Evolutionary conservation across 306 rosid genomes (phyloP), one percentile per base, ranked within the genome.

Genomic region (Quillaja saponaria): DNA sequence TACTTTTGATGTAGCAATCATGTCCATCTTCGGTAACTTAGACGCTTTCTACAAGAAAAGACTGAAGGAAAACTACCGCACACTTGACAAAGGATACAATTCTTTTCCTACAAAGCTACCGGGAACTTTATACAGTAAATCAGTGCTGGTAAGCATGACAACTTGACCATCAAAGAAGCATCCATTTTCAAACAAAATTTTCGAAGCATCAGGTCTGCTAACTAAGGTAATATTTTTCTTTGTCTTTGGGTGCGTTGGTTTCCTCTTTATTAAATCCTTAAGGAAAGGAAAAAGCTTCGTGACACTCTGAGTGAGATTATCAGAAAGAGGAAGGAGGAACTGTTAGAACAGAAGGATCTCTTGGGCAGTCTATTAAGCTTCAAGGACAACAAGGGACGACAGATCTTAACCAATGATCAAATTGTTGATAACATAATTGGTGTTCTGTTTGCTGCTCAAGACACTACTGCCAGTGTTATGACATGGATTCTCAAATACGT

Each of bases 401-500:
- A 60, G 50, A 52, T 13, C 11, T 50, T 70, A 19, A 42, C 45
- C 7, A 35, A 69, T 7, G 56, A 61, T 16, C 58, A 71, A 38
- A 71, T 71, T 31, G 44, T 56, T 18, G 76, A 71, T 47, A 71
- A 71, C 39, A 52, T 71, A 18, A 62, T 53, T 18, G 76, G 76
- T 3, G 76, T 71, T 41, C 19, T 62, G 35, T 62, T 71, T 44
- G 76, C 76, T 14, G 76, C 69, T 51, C 69, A 71, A 31, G 69
- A 71, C 63, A 71, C 76, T 6, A 71, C 76, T 1, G 76, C 76
- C 19, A 71, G 51, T 46, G 35, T 71, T 10, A 56, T 71, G 5
- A 71, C 76, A 16, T 71, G 76, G 76, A 52, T 71, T 47, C 13
- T 62, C 40, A 71, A 71, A 25, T 71, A 71, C 48, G 7, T 71